These are phyloP conservation scores for Penicillium psychrosexuale DNA, from an alignment of 2,329 filamentous ascomycete species.

Conservation along the genomic window DNA sequence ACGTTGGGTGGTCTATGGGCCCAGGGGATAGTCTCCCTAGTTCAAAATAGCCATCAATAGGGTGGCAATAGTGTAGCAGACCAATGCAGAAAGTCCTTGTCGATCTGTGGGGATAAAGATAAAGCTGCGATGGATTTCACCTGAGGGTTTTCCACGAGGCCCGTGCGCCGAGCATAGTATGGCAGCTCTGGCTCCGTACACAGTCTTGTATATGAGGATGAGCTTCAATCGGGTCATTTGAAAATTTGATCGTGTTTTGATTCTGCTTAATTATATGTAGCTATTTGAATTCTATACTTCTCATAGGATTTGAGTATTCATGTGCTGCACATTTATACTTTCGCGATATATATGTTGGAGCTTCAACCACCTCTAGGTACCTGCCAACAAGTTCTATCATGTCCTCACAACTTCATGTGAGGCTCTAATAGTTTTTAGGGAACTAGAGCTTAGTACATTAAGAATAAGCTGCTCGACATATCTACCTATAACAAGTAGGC, in stretches of 20 bases:
- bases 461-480: background rate
- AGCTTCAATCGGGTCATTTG: background rate
- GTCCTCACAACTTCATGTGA: background rate
- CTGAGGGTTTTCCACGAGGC: conserved; percentile 1
- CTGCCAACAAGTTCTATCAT: background rate
- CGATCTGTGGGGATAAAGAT: conserved; percentile 12
- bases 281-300: background rate
- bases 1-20: background rate
- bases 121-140: conserved; percentile 4
- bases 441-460: background rate
- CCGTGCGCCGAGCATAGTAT: conserved; percentile 2
- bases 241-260: background rate
- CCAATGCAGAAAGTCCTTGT: conserved; percentile 1
- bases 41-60: background rate
- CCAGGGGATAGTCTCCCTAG: background rate
- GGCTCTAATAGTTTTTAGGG: too few species aligned
- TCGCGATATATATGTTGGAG: background rate
- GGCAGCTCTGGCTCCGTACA: background rate
- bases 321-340: background rate
- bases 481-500: background rate
- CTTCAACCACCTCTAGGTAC: background rate
- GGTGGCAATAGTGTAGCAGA: background rate
- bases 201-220: background rate
- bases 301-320: background rate
- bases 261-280: too few species aligned